Conservation (phyloP, 305 asterid species). For the Fraxinus dipetala region DNA sequence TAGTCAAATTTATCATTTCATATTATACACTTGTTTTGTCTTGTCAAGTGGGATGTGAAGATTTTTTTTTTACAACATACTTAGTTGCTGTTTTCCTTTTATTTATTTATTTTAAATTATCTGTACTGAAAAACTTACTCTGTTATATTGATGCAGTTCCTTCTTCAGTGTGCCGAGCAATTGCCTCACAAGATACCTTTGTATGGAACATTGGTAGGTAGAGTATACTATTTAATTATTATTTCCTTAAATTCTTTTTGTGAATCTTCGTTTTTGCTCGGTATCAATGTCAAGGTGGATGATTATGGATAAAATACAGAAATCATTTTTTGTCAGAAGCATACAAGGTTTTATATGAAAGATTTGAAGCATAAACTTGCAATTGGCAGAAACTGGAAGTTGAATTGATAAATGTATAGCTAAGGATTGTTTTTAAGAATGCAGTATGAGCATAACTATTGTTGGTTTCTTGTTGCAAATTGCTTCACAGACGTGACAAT, state of each 20-base stretch:
- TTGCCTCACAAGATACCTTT: constrained; percentile 93
- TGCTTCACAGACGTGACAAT: neutral
- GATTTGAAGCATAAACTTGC: constrained; percentile 9
- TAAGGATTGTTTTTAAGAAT: neutral
- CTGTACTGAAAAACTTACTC: neutral
- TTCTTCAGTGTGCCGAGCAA: constrained; percentile 91
- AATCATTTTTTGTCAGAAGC: neutral
- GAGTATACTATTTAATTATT: neutral
- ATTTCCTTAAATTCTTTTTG: neutral
- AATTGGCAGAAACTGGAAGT: constrained; percentile 1
- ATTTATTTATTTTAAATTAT: neutral
- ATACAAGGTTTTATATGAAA: neutral
- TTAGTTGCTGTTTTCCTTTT: neutral
- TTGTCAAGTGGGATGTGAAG: neutral
- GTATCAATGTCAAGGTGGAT: neutral
- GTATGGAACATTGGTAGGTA: constrained; percentile 86
- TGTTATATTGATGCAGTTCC: constrained; percentile 56
- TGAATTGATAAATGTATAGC: neutral
- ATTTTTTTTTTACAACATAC: neutral
- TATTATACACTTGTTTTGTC: neutral
- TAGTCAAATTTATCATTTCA: neutral
- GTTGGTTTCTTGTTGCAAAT: constrained; percentile 1
- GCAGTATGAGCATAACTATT: neutral
- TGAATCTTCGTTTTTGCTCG: neutral
- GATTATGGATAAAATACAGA: neutral